These are phyloP conservation scores for Warburgia ugandensis DNA, from an alignment of 164 flowering plant genomes.

Conservation along the genomic window DNA sequence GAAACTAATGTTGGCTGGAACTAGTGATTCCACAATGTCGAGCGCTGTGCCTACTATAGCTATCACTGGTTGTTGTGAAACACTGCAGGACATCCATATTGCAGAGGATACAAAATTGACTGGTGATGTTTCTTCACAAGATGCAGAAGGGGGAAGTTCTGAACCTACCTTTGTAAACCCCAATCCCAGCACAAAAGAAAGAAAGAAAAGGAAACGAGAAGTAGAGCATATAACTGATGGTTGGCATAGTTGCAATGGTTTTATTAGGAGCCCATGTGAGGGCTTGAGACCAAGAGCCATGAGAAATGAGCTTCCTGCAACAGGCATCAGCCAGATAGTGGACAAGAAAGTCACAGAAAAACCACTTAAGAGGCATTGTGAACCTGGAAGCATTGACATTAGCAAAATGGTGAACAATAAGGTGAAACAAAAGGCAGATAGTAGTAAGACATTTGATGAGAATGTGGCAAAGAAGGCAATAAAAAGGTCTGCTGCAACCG, in stretches of 20 bases:
- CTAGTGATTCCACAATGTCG: no score
- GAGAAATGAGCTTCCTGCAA: no score
- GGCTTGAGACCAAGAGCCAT: conserved; percentile 66
- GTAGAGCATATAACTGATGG: conserved; percentile 22
- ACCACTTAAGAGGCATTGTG: no score
- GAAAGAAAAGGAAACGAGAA: conserved; percentile 42
- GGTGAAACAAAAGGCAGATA: no score
- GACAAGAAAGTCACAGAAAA: no score
- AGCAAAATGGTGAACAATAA: no score
- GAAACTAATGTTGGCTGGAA: background rate
- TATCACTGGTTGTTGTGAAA: conserved; percentile 6
- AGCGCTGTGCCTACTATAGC: no score
- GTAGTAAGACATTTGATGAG: no score
- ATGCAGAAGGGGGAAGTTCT: conserved; percentile 11
- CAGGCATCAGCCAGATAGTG: no score
- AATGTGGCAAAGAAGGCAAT: no score
- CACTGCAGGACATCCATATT: conserved; percentile 3
- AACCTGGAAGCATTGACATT: no score
- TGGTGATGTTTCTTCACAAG: conserved; percentile 10
- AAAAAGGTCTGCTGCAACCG: no score
- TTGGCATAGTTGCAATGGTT: conserved; percentile 18
- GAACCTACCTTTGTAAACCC: conserved; percentile 11
- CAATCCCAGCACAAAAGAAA: conserved; percentile 6
- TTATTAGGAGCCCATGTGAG: conserved; percentile 80
- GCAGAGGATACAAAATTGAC: conserved; percentile 3